phyloP scores from a whole-genome alignment of 1,284 basidiomycete genomes.

The Puccinia triticina region DNA sequence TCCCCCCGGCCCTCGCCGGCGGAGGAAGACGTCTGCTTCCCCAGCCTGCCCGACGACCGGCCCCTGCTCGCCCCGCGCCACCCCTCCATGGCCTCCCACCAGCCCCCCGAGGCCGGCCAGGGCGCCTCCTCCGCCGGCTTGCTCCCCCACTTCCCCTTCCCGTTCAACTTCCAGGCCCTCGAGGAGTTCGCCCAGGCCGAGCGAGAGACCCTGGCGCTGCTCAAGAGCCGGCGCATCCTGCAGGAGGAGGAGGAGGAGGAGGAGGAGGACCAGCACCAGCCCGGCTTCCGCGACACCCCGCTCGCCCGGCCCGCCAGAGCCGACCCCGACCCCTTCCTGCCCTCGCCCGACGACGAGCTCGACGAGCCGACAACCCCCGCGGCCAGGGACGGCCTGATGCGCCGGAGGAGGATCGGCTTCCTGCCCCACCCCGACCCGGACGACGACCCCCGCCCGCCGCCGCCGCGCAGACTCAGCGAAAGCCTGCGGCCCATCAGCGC shows the following conservation, averaged over 20 bases:
- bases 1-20: not conserved
- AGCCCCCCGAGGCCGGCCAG: not conserved
- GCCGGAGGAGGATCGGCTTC: slow-evolving; percentile 32
- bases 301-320: no score
- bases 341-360: not conserved
- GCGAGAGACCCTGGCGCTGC: slow-evolving; percentile 61
- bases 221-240: slow-evolving; percentile 35
- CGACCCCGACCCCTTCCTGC: not conserved
- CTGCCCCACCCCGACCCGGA: slow-evolving; percentile 6
- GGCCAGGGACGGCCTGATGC: slow-evolving; percentile 48
- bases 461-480: slow-evolving; percentile 24
- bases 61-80: not conserved
- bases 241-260: not conserved
- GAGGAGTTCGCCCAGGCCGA: slow-evolving; percentile 79
- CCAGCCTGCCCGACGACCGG: not conserved
- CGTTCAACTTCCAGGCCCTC: slow-evolving; percentile 76
- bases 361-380: not conserved
- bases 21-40: slow-evolving; percentile 26
- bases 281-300: no score
- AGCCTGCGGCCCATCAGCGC: not conserved
- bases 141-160: slow-evolving; percentile 41
- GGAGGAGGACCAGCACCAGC: no score
- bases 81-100: not conserved
- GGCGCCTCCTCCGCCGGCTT: not conserved
- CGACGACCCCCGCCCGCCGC: no score